Conservation (phyloP, 495 filamentous ascomycete genomes). For the Geoglossum glabrum region DNA sequence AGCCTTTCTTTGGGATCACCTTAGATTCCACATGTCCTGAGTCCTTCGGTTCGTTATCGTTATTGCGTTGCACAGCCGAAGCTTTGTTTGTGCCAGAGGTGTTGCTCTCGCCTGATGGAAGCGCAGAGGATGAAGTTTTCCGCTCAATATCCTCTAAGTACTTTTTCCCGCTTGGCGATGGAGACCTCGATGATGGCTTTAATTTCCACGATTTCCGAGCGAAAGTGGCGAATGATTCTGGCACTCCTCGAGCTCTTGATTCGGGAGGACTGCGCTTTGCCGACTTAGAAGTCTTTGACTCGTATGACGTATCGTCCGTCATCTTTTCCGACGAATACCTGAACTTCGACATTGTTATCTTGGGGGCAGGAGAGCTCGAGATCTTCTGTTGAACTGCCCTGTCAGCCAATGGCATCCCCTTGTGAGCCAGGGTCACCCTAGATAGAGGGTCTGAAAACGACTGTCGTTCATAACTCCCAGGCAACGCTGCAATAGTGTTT, state of each 20-base stretch:
- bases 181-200: background rate
- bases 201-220: background rate
- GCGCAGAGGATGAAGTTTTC: background rate
- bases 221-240: background rate
- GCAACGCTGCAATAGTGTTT: background rate
- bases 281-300: background rate
- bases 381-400: background rate
- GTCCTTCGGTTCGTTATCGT: background rate
- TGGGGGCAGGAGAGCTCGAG: background rate
- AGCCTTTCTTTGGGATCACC: background rate
- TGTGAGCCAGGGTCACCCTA: background rate
- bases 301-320: slow-evolving; percentile 2
- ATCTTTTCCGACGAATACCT: background rate
- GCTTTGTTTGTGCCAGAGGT: background rate
- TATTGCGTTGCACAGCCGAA: background rate
- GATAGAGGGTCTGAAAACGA: background rate
- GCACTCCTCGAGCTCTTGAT: background rate
- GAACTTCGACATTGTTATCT: slow-evolving; percentile 2
- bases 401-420: background rate
- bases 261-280: background rate
- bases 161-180: background rate
- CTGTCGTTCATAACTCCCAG: background rate
- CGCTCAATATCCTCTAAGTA: background rate
- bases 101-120: background rate
- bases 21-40: background rate